Base-by-base conservation (phyloP, 2,329 filamentous ascomycete species). In the Trichoderma polysporum region DNA sequence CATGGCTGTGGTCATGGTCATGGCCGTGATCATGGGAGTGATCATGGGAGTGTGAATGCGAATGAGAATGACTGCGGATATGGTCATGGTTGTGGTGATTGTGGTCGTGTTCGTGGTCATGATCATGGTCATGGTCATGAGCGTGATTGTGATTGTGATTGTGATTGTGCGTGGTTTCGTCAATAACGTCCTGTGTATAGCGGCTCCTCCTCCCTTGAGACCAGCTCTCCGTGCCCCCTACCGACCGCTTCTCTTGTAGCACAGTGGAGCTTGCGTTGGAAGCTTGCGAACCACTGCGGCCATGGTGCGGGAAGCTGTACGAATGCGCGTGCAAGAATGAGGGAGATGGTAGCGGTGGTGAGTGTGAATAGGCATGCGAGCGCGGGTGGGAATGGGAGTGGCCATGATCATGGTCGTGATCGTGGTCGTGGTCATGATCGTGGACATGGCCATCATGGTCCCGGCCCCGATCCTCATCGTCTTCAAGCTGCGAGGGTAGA, bases 161-260 rank as follows among this genome's bases (percentile, higher is more conserved):
- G 66, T 76, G 50, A 2, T 35, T 29, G 50, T 63, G 60, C 12
- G 12, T n/a, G 10, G 37, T 35, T 64, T 54, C 50, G 73, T 41
- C 72, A 62, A 73, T 73, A 15, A 73, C 73, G 1, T 73, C 73
- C 2, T 76, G 77, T 2, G 77, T 76, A 37, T 83, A 70, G 39
- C 83, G 70, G 13, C 76, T 77, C 69, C 77, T 80, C 81, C 56
- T 80, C 56, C 79, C 79, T 41, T 78, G 75, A 67, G 76, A 80
- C 80, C 81, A 82, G 47, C 80, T 80, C 2, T 77, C 73, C 66
- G 77, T 71, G 8, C 77, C 74, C 33, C 76, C 77, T 19, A 78
- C 71, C 27, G 77, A 70, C 17, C 69, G 54, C 68, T 78, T 77
- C 39, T 79, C 76, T 65, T 74, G 73, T 49, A 71, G 58, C 39